Evolutionary conservation across 2,329 filamentous ascomycete genomes (phyloP).

Genomic region (Cordyceps pruinosa): DNA sequence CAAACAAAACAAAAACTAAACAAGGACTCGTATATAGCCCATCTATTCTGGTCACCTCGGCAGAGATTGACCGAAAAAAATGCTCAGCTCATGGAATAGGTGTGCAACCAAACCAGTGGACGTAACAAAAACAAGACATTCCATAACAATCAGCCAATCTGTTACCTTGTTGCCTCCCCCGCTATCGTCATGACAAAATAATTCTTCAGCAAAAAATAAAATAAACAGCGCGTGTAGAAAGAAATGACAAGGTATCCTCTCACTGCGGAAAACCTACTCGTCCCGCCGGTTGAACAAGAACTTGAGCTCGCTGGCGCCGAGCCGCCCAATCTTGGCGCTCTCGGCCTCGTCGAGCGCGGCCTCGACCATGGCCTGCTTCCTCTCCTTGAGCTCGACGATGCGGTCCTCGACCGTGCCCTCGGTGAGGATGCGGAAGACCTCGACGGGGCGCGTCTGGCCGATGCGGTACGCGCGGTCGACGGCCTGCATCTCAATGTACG

Average conservation of each 20-base stretch:
- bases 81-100: too few species aligned
- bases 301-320: conserved; percentile 59
- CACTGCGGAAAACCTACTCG: neutral
- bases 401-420: conserved; percentile 78
- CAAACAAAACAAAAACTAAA: neutral
- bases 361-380: conserved; percentile 71
- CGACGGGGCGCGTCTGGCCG: conserved; percentile 66
- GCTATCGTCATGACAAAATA: neutral
- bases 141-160: neutral
- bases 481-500: conserved; percentile 86
- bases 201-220: neutral
- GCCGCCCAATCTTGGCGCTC: conserved; percentile 56
- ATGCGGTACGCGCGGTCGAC: conserved; percentile 86
- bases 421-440: conserved; percentile 74
- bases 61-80: too few species aligned
- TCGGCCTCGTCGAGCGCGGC: conserved; percentile 73
- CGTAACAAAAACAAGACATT: too few species aligned
- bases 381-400: conserved; percentile 70
- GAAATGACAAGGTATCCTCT: too few species aligned
- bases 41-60: neutral
- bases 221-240: neutral
- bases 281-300: conserved; percentile 51
- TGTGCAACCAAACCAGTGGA: too few species aligned
- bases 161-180: neutral
- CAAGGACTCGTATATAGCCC: neutral